Percentiles rank a stretch among this genome's conserved stretches.
These are phyloP conservation scores for Astrothelium subdiscretum DNA, from an alignment of 495 filamentous ascomycete species.

Conservation along the genomic window DNA sequence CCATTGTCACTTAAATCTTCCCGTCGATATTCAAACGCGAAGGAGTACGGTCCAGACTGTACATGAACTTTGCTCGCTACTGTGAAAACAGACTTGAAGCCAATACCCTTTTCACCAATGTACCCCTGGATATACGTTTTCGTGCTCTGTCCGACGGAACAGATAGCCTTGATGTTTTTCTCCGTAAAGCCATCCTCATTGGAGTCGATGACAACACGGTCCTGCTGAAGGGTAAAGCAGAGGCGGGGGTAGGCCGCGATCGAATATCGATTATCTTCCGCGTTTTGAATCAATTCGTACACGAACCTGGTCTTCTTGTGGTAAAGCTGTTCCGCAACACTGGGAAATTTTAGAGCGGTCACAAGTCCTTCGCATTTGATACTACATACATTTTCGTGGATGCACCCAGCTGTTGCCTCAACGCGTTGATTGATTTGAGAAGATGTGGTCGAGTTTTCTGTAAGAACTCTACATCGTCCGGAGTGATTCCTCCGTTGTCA, in stretches of 20 bases:
- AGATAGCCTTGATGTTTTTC: conserved; percentile 29
- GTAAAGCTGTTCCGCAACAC: too few relatives aligned
- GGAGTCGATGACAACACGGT: conserved; percentile 26
- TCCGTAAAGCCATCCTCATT: conserved; percentile 34
- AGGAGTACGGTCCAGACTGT: conserved; percentile 36
- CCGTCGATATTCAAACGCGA: conserved; percentile 30
- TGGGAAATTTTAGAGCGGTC: too few relatives aligned
- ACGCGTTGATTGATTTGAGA: too few relatives aligned
- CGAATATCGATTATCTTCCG: background rate
- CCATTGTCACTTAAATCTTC: conserved; percentile 2
- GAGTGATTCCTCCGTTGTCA: too few relatives aligned
- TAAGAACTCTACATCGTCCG: too few relatives aligned
- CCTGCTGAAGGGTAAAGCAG: conserved; percentile 16
- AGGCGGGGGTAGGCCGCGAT: background rate
- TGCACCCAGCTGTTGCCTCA: too few relatives aligned
- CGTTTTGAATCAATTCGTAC: background rate
- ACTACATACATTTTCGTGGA: too few relatives aligned
- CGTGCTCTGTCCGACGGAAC: conserved; percentile 27
- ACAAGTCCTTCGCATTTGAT: too few relatives aligned
- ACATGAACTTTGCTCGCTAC: conserved; percentile 36
- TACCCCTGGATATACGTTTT: conserved; percentile 31
- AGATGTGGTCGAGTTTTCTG: too few relatives aligned
- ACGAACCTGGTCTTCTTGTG: too few relatives aligned
- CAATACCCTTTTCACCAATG: conserved; percentile 41
- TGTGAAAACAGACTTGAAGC: conserved; percentile 44